Evolutionary conservation across 2,329 filamentous ascomycete genomes (phyloP).

Genomic region (Dendrostoma leiphaemia): DNA sequence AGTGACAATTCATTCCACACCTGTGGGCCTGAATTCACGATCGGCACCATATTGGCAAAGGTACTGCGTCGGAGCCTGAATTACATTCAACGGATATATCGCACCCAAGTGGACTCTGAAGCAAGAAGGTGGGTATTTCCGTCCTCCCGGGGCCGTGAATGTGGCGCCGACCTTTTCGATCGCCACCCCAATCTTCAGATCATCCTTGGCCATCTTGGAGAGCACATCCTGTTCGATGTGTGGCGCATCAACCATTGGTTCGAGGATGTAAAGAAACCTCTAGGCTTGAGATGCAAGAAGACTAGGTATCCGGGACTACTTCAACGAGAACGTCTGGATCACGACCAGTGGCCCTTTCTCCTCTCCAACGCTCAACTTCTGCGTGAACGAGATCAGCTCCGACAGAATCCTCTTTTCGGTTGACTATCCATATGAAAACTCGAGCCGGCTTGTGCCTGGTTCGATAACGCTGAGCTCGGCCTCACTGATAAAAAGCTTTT

Average conservation of each 20-base stretch:
- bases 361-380: slow-evolving; percentile 24
- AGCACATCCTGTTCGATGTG: slow-evolving; percentile 28
- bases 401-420: slow-evolving; percentile 25
- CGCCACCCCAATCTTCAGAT: slow-evolving; percentile 35
- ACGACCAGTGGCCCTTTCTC: slow-evolving; percentile 27
- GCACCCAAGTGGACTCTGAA: no score
- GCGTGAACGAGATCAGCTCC: slow-evolving; percentile 23
- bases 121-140: no score
- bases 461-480: slow-evolving; percentile 19
- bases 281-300: slow-evolving; percentile 23
- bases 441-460: slow-evolving; percentile 24
- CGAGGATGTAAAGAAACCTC: slow-evolving; percentile 22
- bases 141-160: no score
- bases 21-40: no score
- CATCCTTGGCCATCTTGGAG: slow-evolving; percentile 39
- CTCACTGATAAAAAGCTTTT: slow-evolving; percentile 15
- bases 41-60: no score
- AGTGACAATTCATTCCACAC: no score
- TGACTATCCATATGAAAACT: slow-evolving; percentile 27
- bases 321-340: slow-evolving; percentile 23
- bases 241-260: slow-evolving; percentile 26
- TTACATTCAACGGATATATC: no score
- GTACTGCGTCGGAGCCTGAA: no score
- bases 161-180: slow-evolving; percentile 35
- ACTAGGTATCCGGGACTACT: slow-evolving; percentile 24